Evolutionary conservation across 2,329 filamentous ascomycete genomes (phyloP).

Genomic region (Pseudogymnoascus sp.): DNA sequence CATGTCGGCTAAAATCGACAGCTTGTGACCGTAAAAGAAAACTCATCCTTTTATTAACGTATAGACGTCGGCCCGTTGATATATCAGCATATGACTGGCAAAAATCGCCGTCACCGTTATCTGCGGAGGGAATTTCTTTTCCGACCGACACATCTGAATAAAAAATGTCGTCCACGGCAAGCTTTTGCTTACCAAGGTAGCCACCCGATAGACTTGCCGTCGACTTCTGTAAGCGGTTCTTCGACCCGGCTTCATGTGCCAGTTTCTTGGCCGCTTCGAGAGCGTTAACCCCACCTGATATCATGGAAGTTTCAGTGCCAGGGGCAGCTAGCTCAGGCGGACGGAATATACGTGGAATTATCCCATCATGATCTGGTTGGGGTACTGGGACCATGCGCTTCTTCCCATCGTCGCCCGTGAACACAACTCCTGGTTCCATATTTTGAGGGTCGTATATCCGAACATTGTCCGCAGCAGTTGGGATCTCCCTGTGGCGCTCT

Average conservation of each 20-base stretch:
- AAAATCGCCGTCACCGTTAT: slow-evolving; percentile 23
- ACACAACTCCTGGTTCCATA: slow-evolving; percentile 16
- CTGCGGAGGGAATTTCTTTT: slow-evolving; percentile 22
- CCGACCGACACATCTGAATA: slow-evolving; percentile 27
- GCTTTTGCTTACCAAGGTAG: slow-evolving; percentile 32
- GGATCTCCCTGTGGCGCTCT: slow-evolving; percentile 18
- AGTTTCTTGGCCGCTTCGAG: background rate
- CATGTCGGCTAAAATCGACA: slow-evolving; percentile 15
- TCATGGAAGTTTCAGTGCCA: background rate
- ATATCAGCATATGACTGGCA: slow-evolving; percentile 22
- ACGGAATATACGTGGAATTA: background rate
- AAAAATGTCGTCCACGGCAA: slow-evolving; percentile 35
- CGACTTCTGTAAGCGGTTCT: slow-evolving; percentile 1
- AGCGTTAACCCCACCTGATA: background rate
- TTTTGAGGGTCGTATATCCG: slow-evolving; percentile 12
- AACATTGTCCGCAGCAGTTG: slow-evolving; percentile 20
- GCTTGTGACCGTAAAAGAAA: slow-evolving; percentile 29
- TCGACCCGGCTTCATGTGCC: slow-evolving; percentile 2
- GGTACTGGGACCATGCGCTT: slow-evolving; percentile 16
- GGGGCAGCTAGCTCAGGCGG: background rate
- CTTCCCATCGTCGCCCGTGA: slow-evolving; percentile 17
- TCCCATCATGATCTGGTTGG: background rate
- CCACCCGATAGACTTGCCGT: slow-evolving; percentile 13
- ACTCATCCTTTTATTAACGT: slow-evolving; percentile 35
- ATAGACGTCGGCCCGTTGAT: slow-evolving; percentile 37